These are phyloP conservation scores for Beauveria asiatica DNA, from an alignment of 2,329 filamentous ascomycete genomes.

Conservation along the genomic window DNA sequence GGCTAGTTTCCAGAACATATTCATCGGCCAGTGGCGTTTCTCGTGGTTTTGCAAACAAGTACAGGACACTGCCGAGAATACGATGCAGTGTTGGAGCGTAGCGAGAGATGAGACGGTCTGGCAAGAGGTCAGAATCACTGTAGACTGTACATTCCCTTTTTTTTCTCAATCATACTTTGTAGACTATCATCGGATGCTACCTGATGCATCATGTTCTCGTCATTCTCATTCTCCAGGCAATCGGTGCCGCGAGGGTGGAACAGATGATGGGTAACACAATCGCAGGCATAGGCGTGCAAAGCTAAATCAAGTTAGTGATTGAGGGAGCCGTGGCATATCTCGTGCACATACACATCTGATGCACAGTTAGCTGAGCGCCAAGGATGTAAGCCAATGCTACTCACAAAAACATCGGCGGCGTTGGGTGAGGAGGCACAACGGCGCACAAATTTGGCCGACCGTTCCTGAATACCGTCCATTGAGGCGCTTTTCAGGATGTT, in stretches of 20 bases:
- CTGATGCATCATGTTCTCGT: conserved; percentile 60
- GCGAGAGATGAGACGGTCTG: conserved; percentile 51
- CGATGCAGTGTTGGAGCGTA: conserved; percentile 46
- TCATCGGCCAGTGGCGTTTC: conserved; percentile 49
- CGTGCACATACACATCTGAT: conserved; percentile 23
- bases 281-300: conserved; percentile 60
- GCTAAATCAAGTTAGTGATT: conserved; percentile 19
- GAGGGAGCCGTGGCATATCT: neutral
- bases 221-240: conserved; percentile 45
- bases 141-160: neutral
- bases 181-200: conserved; percentile 60
- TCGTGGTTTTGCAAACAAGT: conserved; percentile 44
- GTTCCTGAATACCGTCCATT: conserved; percentile 47
- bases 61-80: conserved; percentile 36
- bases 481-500: conserved; percentile 52
- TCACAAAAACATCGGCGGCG: conserved; percentile 53
- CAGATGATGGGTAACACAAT: conserved; percentile 61
- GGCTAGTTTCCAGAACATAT: conserved; percentile 47
- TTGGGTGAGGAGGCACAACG: conserved; percentile 38
- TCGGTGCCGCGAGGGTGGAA: conserved; percentile 58
- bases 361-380: conserved; percentile 9
- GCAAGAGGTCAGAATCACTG: conserved; percentile 11
- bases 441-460: conserved; percentile 46
- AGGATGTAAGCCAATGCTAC: conserved; percentile 11
- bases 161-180: conserved; percentile 50